Evolutionary conservation across 2,329 filamentous ascomycete genomes (phyloP), one percentile per base, ranked within the genome.

Genomic region (Aureobasidium mangrovei): DNA sequence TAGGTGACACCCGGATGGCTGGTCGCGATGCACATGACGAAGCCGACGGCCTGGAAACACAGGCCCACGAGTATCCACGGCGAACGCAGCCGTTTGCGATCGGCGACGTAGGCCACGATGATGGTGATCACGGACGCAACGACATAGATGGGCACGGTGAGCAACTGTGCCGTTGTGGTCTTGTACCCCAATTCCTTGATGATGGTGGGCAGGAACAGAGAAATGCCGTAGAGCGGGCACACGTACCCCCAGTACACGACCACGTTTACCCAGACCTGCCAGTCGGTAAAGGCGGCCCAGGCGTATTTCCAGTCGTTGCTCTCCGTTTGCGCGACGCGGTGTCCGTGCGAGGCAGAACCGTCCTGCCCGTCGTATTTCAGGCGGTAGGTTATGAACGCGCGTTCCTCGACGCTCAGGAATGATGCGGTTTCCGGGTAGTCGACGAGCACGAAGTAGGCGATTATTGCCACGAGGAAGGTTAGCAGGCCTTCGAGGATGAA

Each of bases 241-340:
- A 74, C 71, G 45, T 84, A 80, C 7, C 82, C 80, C 73, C 83
- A 83, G 61, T 82, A 82, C 33, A 86, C 79, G 47, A 84, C 72
- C 4, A 84, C 70, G 51, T 76, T 77, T 1, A 65, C 58, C 65
- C 67, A 76, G 33, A 76, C 69, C 59, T 77, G 73, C 73, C 72
- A 76, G 55, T 77, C 74, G 12, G 66, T 60, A 45, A 77, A 72
- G 1, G 72, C 72, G 33, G 65, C 64, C 41, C 78, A 69, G 33
- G 74, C 70, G 56, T 68, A 67, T 60, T 72, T 73, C 64, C 68
- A 72, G 35, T 58, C 52, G 27, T 55, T 39, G 12, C 56, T 42
- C 18, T 63, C 57, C 40, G 44, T 58, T 45, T 63, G 60, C 4
- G 56, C 54, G n/a, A 62, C 56, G 6, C 46, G 44, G 12, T 44